Evolutionary conservation across 2,329 filamentous ascomycete genomes (phyloP).

Genomic region (Alternaria burnsii): DNA sequence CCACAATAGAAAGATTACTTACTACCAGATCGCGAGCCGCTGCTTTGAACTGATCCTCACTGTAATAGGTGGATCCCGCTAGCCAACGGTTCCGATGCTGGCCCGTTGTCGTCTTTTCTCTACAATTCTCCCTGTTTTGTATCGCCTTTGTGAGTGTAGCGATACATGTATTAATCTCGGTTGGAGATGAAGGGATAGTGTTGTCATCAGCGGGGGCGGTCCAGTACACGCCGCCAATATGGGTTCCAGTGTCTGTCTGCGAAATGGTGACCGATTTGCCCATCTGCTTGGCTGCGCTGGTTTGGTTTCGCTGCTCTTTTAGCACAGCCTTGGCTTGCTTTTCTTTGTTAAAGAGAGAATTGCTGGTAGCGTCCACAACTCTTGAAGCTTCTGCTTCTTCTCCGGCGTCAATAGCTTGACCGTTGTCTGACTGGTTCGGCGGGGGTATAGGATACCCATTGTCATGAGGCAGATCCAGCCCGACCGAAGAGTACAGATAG

Average conservation of each 20-base stretch:
- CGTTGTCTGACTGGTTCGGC: background rate
- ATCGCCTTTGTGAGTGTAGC: conserved; percentile 10
- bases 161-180: background rate
- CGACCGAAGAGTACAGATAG: background rate
- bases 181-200: conserved; percentile 6
- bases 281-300: background rate
- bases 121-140: conserved; percentile 9
- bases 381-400: no score
- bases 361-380: background rate
- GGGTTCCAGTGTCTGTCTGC: background rate
- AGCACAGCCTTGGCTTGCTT: background rate
- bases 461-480: background rate
- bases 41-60: background rate
- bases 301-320: background rate
- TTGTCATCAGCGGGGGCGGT: background rate
- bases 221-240: background rate
- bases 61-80: conserved; percentile 6
- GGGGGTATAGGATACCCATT: background rate
- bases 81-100: conserved; percentile 17
- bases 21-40: conserved; percentile 13
- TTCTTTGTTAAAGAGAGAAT: background rate
- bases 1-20: background rate
- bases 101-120: background rate
- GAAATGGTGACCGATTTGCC: background rate
- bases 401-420: background rate